Evolutionary conservation across 345 rosid genomes (phyloP).

Genomic region (Mercurialis annua): DNA sequence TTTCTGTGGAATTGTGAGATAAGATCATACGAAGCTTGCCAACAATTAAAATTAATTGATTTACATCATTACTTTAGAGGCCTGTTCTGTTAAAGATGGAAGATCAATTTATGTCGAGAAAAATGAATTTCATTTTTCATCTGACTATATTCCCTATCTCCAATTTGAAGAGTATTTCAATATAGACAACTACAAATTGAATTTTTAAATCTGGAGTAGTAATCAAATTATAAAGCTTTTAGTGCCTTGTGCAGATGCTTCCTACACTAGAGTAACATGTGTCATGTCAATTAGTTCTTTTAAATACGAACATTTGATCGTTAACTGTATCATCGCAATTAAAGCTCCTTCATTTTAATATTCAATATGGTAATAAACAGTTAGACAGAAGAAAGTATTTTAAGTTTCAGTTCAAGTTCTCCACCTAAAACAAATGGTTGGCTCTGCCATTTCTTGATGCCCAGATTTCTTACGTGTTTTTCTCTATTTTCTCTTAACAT

Average conservation of each 20-base stretch:
- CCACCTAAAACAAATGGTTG: background rate
- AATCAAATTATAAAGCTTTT: background rate
- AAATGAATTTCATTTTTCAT: background rate
- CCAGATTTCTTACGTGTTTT: background rate
- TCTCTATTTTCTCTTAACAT: background rate
- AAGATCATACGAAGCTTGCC: background rate
- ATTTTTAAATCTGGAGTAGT: background rate
- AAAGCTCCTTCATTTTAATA: no score
- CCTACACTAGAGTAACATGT: background rate
- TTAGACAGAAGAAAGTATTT: background rate
- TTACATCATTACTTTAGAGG: conserved; percentile 3
- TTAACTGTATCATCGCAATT: background rate
- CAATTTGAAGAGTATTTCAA: background rate
- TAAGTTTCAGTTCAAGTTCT: background rate
- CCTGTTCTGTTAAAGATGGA: background rate
- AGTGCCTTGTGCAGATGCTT: background rate
- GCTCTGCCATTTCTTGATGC: background rate
- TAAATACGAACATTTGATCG: background rate
- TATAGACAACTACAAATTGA: background rate
- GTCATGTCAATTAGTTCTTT: background rate
- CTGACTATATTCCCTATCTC: background rate
- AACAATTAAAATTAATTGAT: background rate
- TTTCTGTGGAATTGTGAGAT: background rate
- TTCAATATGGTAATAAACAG: background rate
- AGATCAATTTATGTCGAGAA: background rate